Base-by-base conservation (phyloP, 192 early-diverging fungal genomes). In the Gonapodya sp. region DNA sequence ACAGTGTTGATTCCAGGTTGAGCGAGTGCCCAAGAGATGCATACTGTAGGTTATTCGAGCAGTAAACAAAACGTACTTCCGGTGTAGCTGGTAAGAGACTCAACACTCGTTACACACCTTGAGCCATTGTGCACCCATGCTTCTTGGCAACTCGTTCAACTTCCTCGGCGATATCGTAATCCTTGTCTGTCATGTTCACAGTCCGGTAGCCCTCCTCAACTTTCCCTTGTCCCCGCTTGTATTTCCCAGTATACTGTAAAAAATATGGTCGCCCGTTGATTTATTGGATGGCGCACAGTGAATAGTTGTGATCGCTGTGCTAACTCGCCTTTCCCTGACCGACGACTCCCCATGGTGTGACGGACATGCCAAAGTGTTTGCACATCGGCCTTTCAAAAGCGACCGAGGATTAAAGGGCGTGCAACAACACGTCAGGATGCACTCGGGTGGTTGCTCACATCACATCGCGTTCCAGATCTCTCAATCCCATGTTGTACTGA, bases 201-300 rank as follows among this genome's bases (percentile, higher is more conserved):
- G 2, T 77, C 31, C 75, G 18, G 30, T 18, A 32, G 8, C 30
- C 75, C 30, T 77, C 75, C 31, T 18, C 75, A 33, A 32, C 75
- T 33, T 77, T 77, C 8, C 34, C 75, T 33, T 34, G 8, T 16
- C 75, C 75, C 8, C 75, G 75, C 75, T 77, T 77, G 75, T 77
- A 77, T 33, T 77, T 77, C 18, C 75, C 75, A 16, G 75, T 77
- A 33, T 77, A 77, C 75, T 64, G 46, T n/a, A n/a, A n/a, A n/a
- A n/a, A n/a, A 24, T 64, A 64, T 24, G 24, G 46, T 64, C 46
- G 8, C 8, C 46, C 8, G 8, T 64, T 16, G 8, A 24, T 8
- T 8, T 64, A 8, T 16, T 8, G 24, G 46, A 24, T 64, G 8
- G 46, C 8, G 46, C 46, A 16, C 46, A 24, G 46, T 64, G 8